Base-by-base conservation (phyloP, 768 basidiomycete genomes). In the Agrocybe pediades region DNA sequence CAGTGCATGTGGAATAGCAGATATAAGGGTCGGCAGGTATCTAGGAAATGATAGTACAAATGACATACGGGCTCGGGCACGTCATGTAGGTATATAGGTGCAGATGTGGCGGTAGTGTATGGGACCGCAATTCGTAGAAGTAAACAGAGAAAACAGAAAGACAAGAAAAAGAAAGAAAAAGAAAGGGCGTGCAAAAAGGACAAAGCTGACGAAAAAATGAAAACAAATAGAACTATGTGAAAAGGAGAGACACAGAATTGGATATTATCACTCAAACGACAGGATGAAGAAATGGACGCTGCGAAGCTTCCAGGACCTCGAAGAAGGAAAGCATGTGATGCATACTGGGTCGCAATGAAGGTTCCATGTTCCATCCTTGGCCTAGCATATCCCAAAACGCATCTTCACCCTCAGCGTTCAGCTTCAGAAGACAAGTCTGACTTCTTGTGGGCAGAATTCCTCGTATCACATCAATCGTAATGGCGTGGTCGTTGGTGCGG, bases 401-500 rank as follows among this genome's bases (percentile, higher is more conserved):
- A 2, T 69, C 67, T 41, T 70, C 66, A 7, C 72, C 65, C 17
- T 67, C 61, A 17, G 43, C 19, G 29, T 54, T 46, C 27, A 68
- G 56, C 9, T 62, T 60, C n/a, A 72, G 62, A 13, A 68, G 58
- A 49, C 65, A 65, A 16, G 58, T 64, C 17, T 58, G 59, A 2
- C 71, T 74, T 23, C 71, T 66, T 13, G 73, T 73, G 0, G 83
- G 83, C 41, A 71, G 74, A 17, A 80, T 71, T 1, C 82, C 80
- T 6, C 81, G 71, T 26, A 84, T 54, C 30, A 85, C 80, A 44
- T 84, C 83, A 4, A 83, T 68, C 13, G 74, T 80, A 46, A 85
- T 82, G 29, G 81, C 76, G 33, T 79, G 75, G 52, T 85, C 83
- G 45, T 83, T 84, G 39, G 68, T 71, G 15, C 83, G 75, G 51